Percentiles rank a stretch among this genome's conserved stretches.
phyloP scores from a whole-genome alignment of 371 early-diverging fungal species.

The Mortierella sp. region DNA sequence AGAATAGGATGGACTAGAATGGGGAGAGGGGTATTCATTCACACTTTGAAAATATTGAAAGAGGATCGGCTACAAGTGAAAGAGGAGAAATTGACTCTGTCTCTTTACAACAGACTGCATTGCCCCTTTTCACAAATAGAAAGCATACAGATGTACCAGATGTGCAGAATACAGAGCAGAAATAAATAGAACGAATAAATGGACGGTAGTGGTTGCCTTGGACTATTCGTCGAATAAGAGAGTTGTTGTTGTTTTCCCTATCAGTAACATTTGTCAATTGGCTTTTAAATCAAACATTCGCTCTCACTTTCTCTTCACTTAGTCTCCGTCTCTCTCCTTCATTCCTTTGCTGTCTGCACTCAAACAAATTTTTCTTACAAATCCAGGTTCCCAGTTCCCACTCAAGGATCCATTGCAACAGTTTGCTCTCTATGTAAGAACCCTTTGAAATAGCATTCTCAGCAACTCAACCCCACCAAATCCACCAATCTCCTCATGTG shows the following conservation, averaged over 20 bases:
- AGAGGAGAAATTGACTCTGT: background rate
- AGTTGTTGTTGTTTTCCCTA: background rate
- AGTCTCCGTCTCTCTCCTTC: slow-evolving; percentile 3
- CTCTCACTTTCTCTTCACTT: slow-evolving; percentile 12
- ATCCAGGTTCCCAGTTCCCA: slow-evolving; percentile 23
- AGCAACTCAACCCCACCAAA: background rate
- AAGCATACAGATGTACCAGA: background rate
- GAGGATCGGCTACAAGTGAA: background rate
- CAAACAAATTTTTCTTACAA: slow-evolving; percentile 13
- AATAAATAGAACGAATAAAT: slow-evolving; percentile 3
- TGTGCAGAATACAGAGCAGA: background rate
- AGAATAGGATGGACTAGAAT: slow-evolving; percentile 44
- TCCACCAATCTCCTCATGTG: background rate
- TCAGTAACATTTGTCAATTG: background rate
- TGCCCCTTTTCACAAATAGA: slow-evolving; percentile 21
- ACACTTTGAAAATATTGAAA: slow-evolving; percentile 8
- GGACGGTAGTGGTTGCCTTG: slow-evolving; percentile 6
- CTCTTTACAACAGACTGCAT: slow-evolving; percentile 8
- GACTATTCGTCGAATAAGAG: background rate
- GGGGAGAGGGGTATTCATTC: slow-evolving; percentile 23
- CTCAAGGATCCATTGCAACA: slow-evolving; percentile 1
- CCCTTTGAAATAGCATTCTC: background rate
- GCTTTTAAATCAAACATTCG: slow-evolving; percentile 2
- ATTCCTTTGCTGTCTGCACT: background rate
- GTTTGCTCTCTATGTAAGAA: background rate